Base-by-base conservation (phyloP, 495 filamentous ascomycete species). In the Aspergillus cristatus region DNA sequence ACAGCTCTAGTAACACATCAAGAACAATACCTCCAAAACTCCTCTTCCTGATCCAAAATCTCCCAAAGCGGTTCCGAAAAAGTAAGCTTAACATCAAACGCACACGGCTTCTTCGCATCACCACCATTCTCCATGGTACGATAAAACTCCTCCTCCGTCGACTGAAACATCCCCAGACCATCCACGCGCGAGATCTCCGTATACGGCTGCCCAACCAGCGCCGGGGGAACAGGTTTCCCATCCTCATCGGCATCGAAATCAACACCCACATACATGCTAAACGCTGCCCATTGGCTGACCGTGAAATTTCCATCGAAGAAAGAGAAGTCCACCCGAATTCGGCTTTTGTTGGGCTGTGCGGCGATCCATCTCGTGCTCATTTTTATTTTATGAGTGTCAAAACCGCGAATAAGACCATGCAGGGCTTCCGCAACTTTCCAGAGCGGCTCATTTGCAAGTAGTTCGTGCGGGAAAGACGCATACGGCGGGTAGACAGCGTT, bases 401-500 rank as follows among this genome's bases (percentile, higher is more conserved):
- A 4, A 3, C 11, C 10, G 12, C 12, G 28, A 14, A 30, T 30
- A 11, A 30, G 28, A 30, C n/a, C n/a, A 14, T 30, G 28, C 5
- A 30, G 28, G 5, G 3, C 10, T n/a, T 14, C 4, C 3, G 28
- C 13, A n/a, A 30, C 28, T 14, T 30, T 14, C 28, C 28, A 30
- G 13, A 30, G 28, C 4, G 28, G 28, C n/a, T 14, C 13, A 3
- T 30, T 14, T 14, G 28, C 28, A 14, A 30, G 28, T 4, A 30
- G 28, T n/a, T 30, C 12, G 28, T 30, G 28, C 5, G 28, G 13
- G 28, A 14, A 30, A 14, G 10, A 30, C 3, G 28, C 12, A n/a
- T 30, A 30, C 12, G 28, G 28, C 12, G 28, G 28, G 18, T 42
- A 22, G 15, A 20, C 26, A n/a, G 40, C 40, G 6, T 42, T 42